These are phyloP conservation scores for Penicillium sp. DNA, from an alignment of 2,329 filamentous ascomycete genomes.

Conservation along the genomic window DNA sequence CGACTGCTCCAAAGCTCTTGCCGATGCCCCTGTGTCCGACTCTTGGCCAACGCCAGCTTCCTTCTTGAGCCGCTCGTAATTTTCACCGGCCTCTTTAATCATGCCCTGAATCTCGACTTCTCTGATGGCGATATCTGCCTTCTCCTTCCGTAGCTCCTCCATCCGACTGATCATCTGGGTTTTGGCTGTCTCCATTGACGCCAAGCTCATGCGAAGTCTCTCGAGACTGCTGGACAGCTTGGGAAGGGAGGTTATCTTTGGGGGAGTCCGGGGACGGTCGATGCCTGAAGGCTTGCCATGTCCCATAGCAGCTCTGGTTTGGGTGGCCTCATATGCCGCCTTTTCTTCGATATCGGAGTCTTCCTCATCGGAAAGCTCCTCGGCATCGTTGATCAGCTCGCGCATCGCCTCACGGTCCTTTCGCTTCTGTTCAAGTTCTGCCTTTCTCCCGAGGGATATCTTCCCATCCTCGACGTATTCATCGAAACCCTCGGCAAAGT, in stretches of 20 bases:
- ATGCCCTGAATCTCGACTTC: slow-evolving; percentile 76
- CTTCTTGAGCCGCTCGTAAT: slow-evolving; percentile 56
- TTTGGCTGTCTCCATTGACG: slow-evolving; percentile 59
- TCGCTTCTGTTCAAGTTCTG: slow-evolving; percentile 64
- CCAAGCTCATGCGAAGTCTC: slow-evolving; percentile 57
- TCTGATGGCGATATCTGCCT: slow-evolving; percentile 60
- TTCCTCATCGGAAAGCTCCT: slow-evolving; percentile 58
- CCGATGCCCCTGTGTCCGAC: slow-evolving; percentile 22
- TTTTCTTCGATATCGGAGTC: slow-evolving; percentile 61
- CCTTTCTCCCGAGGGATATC: slow-evolving; percentile 70
- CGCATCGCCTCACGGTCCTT: slow-evolving; percentile 72
- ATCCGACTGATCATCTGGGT: slow-evolving; percentile 58
- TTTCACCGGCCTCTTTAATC: slow-evolving; percentile 72
- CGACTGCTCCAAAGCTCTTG: slow-evolving; percentile 26
- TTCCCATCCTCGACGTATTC: slow-evolving; percentile 82
- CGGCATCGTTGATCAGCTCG: slow-evolving; percentile 73
- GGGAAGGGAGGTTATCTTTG: slow-evolving; percentile 72
- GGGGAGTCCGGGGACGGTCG: slow-evolving; percentile 54
- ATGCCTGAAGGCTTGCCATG: slow-evolving; percentile 34
- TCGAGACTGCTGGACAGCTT: slow-evolving; percentile 63
- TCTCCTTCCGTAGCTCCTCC: slow-evolving; percentile 63
- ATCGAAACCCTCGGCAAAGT: slow-evolving; percentile 89
- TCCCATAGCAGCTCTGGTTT: slow-evolving; percentile 78
- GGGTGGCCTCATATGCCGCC: slow-evolving; percentile 79
- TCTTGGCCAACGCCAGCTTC: slow-evolving; percentile 36